Evolutionary conservation across 176 grass and related monocot genomes (phyloP), one percentile per base, ranked within the genome.

Genomic region (Triticum urartu): DNA sequence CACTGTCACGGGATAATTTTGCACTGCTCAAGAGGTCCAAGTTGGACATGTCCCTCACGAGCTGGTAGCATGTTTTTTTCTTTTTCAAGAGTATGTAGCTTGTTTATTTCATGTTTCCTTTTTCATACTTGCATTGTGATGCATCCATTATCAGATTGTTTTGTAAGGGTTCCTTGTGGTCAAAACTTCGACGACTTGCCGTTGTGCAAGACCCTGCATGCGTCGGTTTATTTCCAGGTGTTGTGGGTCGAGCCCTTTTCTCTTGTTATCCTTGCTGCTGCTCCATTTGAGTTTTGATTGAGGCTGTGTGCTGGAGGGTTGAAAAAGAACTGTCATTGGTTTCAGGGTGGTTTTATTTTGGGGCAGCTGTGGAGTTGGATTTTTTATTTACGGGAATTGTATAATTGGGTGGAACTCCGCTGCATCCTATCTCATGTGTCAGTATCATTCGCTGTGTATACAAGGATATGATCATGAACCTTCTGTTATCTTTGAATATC

Each of bases 101-200:
- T 72, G 33, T 83, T 65, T 77, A 42, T 85, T 85, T 88, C 13
- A 54, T 64, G 36, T 72, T 88, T 50, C 40, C 77, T 58, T 80
- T 88, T 61, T 34, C 81, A 42, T 56, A 59, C 64, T 47, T 91
- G 90, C 86, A 91, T 79, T 78, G 86, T 81, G 78, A n/a, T 91
- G 86, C 90, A 91, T 91, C 78, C 82, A 85, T 91, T 78, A 24
- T 65, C 81, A 42, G 40, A 85, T 18, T 91, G 50, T 77, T 88
- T 78, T 91, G 82, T 91, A 91, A 85, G 81, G 56, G 85, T 42
- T 76, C 2, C 79, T 81, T 64, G 68, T 34, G 54, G 78, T 87
- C 64, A 72, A 82, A 82, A 81, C 77, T 82, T 88, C 1, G 68
- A 70, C 32, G n/a, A 64, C 78, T 45, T 25, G 33, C 78, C 9